phyloP scores from a whole-genome alignment of 495 filamentous ascomycete species.

The Trypethelium eluteriae region DNA sequence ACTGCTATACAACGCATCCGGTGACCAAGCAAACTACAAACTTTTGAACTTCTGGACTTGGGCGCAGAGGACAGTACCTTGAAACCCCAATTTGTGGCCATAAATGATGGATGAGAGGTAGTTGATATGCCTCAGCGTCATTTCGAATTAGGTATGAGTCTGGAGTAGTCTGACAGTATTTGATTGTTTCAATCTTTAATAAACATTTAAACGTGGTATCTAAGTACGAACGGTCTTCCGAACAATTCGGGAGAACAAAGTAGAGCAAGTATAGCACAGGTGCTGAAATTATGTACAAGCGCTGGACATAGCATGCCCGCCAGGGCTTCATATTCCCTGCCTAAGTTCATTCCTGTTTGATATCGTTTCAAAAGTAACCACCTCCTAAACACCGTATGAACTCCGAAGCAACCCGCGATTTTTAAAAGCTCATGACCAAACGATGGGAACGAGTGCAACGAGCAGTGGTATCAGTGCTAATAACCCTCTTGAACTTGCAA shows the following conservation, averaged over 20 bases:
- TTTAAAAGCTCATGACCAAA: conserved; percentile 7
- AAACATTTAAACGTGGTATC: conserved; percentile 1
- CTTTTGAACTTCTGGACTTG: too few relatives aligned
- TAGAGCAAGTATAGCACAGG: not conserved
- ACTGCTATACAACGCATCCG: too few relatives aligned
- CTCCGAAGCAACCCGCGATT: not conserved
- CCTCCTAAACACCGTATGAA: not conserved
- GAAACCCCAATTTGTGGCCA: too few relatives aligned
- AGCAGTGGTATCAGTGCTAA: not conserved
- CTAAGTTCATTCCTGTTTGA: not conserved
- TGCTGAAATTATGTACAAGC: not conserved
- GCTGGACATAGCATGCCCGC: not conserved
- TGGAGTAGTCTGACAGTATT: not conserved
- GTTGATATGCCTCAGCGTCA: too few relatives aligned
- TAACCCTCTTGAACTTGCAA: not conserved
- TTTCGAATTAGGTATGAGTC: not conserved
- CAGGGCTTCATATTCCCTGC: not conserved
- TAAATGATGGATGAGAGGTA: too few relatives aligned
- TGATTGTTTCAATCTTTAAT: not conserved
- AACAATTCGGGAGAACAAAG: not conserved
- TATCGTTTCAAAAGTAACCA: too few relatives aligned
- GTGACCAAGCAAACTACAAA: too few relatives aligned
- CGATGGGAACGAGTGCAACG: not conserved
- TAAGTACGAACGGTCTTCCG: not conserved
- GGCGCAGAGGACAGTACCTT: too few relatives aligned